These are phyloP conservation scores for Vicia faba DNA, from an alignment of 306 rosid species.

Conservation along the genomic window DNA sequence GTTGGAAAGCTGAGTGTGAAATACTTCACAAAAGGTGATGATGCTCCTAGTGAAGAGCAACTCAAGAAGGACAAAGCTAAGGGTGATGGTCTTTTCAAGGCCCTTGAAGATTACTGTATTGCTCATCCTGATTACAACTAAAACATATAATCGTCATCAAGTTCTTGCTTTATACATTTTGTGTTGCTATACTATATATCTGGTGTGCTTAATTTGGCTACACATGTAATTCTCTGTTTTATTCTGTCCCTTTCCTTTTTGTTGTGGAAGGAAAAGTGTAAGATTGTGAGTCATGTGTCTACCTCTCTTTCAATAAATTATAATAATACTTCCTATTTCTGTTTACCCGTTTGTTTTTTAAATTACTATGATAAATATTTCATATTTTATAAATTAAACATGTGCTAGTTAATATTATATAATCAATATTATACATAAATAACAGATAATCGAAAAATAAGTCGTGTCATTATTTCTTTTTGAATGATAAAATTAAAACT, in stretches of 20 bases:
- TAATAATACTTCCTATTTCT: background rate
- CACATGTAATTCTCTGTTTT: background rate
- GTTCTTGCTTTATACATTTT: background rate
- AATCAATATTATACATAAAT: no score
- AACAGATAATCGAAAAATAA: no score
- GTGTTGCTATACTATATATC: background rate
- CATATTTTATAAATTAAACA: no score
- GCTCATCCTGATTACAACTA: constrained; percentile 44
- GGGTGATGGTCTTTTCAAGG: constrained; percentile 48
- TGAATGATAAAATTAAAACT: no score
- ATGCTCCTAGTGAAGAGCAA: constrained; percentile 32
- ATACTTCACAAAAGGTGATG: constrained; percentile 36
- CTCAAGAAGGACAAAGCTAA: constrained; percentile 36
- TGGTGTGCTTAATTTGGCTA: constrained; percentile 8
- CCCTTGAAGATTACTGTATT: constrained; percentile 43
- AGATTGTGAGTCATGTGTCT: background rate
- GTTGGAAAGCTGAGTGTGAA: constrained; percentile 30
- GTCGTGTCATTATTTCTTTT: no score
- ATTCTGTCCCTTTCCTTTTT: background rate
- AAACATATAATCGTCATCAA: background rate
- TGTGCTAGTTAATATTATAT: no score
- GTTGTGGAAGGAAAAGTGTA: background rate
- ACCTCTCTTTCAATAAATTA: background rate
- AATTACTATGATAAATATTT: no score
- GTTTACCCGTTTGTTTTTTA: background rate